phyloP scores from a whole-genome alignment of 2,329 filamentous ascomycete genomes.

The Cladosporium sp. region DNA sequence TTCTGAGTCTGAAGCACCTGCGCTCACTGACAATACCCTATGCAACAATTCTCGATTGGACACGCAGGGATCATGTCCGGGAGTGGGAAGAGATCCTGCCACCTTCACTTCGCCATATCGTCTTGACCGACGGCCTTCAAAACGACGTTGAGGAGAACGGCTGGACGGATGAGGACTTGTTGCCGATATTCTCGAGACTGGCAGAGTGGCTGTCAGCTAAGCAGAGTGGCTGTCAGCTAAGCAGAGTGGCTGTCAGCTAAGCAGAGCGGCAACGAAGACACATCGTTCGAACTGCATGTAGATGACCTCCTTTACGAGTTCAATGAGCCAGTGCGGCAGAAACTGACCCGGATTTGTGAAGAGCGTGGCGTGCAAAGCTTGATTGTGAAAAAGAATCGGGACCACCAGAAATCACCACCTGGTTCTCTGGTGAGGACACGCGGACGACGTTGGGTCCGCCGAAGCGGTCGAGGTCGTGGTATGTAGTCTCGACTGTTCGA shows the following conservation, averaged over 20 bases:
- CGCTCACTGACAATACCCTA: slow-evolving; percentile 1
- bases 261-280: no score
- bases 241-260: no score
- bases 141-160: not conserved
- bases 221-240: no score
- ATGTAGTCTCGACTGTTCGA: no score
- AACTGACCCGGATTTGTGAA: slow-evolving; percentile 2
- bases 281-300: slow-evolving; percentile 5
- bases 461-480: not conserved
- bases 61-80: not conserved
- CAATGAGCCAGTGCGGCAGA: not conserved
- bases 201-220: slow-evolving; percentile 2
- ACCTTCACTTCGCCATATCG: slow-evolving; percentile 2
- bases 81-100: slow-evolving; percentile 1
- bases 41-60: not conserved
- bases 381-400: slow-evolving; percentile 2
- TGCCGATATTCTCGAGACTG: not conserved
- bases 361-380: not conserved
- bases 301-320: not conserved
- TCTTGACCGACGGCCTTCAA: not conserved
- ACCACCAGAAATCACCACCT: not conserved
- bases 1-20: not conserved
- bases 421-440: not conserved
- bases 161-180: slow-evolving; percentile 1
- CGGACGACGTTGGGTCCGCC: not conserved